A percentile compares a stretch with the other conserved stretches of the same genome.
phyloP scores from a whole-genome alignment of 2,329 filamentous ascomycete genomes.

The Fusarium sp. region DNA sequence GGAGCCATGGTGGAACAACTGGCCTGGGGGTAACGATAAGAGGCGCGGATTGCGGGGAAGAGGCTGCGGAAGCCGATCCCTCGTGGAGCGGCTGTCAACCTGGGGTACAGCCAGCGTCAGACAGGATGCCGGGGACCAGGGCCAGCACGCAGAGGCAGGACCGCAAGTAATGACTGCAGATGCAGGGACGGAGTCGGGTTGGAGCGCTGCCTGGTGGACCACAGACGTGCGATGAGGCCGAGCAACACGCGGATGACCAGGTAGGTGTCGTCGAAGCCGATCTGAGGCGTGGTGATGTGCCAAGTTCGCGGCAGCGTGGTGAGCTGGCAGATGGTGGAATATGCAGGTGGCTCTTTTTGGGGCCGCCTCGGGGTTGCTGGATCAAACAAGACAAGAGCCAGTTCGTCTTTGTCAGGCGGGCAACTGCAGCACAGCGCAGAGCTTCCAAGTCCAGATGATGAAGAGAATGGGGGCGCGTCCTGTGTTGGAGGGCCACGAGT shows the following conservation, averaged over 20 bases:
- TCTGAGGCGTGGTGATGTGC: slow-evolving; percentile 48
- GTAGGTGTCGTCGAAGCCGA: slow-evolving; percentile 46
- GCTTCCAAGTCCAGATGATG: slow-evolving; percentile 39
- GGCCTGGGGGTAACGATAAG: slow-evolving; percentile 47
- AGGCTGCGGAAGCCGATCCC: slow-evolving; percentile 47
- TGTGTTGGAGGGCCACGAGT: slow-evolving; percentile 33
- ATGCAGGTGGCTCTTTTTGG: slow-evolving; percentile 56
- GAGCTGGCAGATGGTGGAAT: slow-evolving; percentile 52
- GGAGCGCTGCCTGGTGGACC: slow-evolving; percentile 44
- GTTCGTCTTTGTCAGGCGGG: slow-evolving; percentile 43
- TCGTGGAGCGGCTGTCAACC: slow-evolving; percentile 44
- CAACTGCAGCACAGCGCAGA: slow-evolving; percentile 47
- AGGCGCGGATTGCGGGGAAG: slow-evolving; percentile 46
- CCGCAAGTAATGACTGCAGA: slow-evolving; percentile 46
- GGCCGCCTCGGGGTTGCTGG: slow-evolving; percentile 45
- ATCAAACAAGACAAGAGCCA: slow-evolving; percentile 42
- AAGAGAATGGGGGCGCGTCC: slow-evolving; percentile 26
- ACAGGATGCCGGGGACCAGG: slow-evolving; percentile 37
- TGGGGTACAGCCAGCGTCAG: slow-evolving; percentile 46
- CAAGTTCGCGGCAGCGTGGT: slow-evolving; percentile 50
- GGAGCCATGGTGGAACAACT: slow-evolving; percentile 55
- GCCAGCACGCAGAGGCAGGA: slow-evolving; percentile 29
- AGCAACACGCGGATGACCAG: slow-evolving; percentile 37
- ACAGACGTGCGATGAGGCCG: slow-evolving; percentile 27
- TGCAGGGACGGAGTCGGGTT: slow-evolving; percentile 46